Evolutionary conservation across 106 monocot genomes (phyloP).

Genomic region (Triglochin maritima): DNA sequence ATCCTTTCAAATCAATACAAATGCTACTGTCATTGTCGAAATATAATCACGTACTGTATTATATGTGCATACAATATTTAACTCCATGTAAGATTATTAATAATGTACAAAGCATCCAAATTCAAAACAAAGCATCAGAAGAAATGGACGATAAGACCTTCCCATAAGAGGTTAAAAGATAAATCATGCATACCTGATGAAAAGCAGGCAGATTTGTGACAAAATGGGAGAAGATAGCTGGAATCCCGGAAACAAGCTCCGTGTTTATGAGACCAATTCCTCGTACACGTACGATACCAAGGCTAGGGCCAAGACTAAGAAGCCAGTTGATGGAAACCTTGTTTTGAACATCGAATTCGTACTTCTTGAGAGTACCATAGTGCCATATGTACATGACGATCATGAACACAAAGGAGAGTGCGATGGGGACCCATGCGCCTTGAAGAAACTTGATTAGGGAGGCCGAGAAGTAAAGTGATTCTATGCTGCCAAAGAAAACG

Average conservation of each 20-base stretch:
- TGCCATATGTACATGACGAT: constrained; percentile 58
- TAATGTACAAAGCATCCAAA: too few relatives aligned
- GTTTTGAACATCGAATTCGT: constrained; percentile 90
- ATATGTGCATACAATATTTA: neutral
- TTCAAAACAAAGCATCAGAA: too few relatives aligned
- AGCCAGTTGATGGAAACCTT: constrained; percentile 98
- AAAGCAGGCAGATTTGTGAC: constrained; percentile 95
- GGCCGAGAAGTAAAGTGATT: constrained; percentile 89
- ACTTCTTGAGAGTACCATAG: constrained; percentile 89
- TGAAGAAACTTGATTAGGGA: constrained; percentile 88
- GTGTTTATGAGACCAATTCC: constrained; percentile 95
- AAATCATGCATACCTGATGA: constrained; percentile 47
- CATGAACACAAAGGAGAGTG: constrained; percentile 72
- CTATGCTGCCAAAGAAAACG: constrained; percentile 81
- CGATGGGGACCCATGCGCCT: constrained; percentile 94
- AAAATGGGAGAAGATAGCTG: constrained; percentile 93
- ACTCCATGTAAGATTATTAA: too few relatives aligned
- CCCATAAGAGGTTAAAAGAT: too few relatives aligned
- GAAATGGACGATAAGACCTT: too few relatives aligned
- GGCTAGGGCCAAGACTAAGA: constrained; percentile 66
- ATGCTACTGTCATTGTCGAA: too few relatives aligned
- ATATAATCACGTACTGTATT: neutral
- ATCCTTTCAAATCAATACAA: too few relatives aligned
- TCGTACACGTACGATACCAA: constrained; percentile 83
- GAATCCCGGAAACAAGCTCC: constrained; percentile 88